These are phyloP conservation scores for Trichophyton verrucosum DNA, from an alignment of 2,329 filamentous ascomycete genomes.

Conservation along the genomic window DNA sequence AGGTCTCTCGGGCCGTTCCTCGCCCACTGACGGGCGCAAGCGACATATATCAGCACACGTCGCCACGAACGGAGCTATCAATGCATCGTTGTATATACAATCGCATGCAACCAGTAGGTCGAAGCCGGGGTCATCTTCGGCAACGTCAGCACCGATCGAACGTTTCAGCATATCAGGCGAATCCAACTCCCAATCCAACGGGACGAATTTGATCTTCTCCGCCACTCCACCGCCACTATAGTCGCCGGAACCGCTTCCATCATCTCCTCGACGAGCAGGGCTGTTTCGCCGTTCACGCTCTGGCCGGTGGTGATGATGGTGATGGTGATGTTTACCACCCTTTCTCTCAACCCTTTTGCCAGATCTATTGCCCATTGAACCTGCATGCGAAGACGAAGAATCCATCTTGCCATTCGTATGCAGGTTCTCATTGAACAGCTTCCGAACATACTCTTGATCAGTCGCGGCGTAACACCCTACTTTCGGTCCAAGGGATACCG, in stretches of 20 bases:
- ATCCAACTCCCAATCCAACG: slow-evolving; percentile 72
- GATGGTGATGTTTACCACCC: background rate
- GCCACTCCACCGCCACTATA: background rate
- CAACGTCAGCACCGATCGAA: slow-evolving; percentile 16
- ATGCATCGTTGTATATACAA: slow-evolving; percentile 86
- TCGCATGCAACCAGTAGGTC: slow-evolving; percentile 76
- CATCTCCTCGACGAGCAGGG: background rate
- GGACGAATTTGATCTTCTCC: slow-evolving; percentile 42
- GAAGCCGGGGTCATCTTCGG: slow-evolving; percentile 38
- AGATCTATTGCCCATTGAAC: background rate
- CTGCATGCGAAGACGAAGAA: background rate
- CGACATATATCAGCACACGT: slow-evolving; percentile 65
- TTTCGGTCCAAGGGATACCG: slow-evolving; percentile 50
- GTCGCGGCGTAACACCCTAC: slow-evolving; percentile 63
- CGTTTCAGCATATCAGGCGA: slow-evolving; percentile 23
- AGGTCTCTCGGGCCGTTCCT: slow-evolving; percentile 24
- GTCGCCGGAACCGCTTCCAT: background rate
- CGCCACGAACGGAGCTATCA: slow-evolving; percentile 70
- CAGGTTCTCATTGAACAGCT: slow-evolving; percentile 65
- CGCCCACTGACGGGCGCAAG: slow-evolving; percentile 33
- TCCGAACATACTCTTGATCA: slow-evolving; percentile 76
- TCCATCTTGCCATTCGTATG: slow-evolving; percentile 26
- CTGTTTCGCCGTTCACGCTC: background rate
- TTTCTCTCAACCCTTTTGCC: background rate
- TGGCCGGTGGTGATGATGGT: too few species aligned